Evolutionary conservation across 106 monocot genomes (phyloP).

Genomic region (Apostasia shenzhenica): DNA sequence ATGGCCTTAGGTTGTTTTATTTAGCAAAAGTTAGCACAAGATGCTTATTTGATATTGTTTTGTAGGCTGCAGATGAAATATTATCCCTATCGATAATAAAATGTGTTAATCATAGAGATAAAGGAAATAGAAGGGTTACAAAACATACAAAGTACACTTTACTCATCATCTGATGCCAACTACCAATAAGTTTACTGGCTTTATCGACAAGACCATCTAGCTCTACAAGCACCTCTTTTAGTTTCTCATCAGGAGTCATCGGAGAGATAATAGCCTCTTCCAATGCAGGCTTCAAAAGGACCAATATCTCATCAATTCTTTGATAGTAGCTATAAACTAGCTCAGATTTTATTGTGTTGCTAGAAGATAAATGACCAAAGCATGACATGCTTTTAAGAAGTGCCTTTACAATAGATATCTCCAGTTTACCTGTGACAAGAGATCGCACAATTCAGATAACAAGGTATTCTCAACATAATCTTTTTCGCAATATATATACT

Average conservation of each 20-base stretch:
- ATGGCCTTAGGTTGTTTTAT: no score
- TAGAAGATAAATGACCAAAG: conserved; percentile 44
- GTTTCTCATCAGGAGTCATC: conserved; percentile 36
- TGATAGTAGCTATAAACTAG: conserved; percentile 56
- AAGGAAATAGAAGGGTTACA: neutral
- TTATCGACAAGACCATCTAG: conserved; percentile 41
- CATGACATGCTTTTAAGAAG: conserved; percentile 43
- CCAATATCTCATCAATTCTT: conserved; percentile 54
- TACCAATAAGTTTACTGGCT: conserved; percentile 46
- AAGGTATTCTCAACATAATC: neutral
- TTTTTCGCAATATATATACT: neutral
- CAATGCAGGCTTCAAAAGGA: conserved; percentile 43
- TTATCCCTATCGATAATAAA: neutral
- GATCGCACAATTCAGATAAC: neutral
- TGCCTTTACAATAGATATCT: conserved; percentile 32
- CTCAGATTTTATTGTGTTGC: conserved; percentile 23
- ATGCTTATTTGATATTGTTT: no score
- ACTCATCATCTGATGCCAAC: conserved; percentile 77
- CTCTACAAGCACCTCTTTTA: conserved; percentile 38
- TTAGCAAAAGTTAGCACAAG: no score
- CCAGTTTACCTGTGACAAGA: conserved; percentile 39
- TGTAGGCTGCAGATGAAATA: neutral
- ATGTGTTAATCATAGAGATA: neutral
- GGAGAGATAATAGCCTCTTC: conserved; percentile 30
- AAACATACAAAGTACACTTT: conserved; percentile 80